Evolutionary conservation across 2,329 filamentous ascomycete genomes (phyloP).

Genomic region (Rachicladosporium sp.): DNA sequence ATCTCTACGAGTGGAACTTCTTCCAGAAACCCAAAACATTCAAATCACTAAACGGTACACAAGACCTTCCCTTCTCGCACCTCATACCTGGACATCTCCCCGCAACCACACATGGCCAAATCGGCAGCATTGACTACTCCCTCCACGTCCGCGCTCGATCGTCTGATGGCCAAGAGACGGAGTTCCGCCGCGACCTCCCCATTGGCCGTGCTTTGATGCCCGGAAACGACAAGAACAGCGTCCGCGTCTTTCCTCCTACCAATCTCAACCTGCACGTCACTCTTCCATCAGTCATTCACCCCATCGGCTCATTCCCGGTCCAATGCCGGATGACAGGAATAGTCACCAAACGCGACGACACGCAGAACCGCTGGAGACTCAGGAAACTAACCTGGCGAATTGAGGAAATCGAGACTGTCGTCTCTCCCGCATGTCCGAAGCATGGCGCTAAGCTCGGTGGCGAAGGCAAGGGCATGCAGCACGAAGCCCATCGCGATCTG

Average conservation of each 20-base stretch:
- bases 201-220: constrained; percentile 71
- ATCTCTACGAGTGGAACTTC: constrained; percentile 71
- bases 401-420: constrained; percentile 70
- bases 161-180: constrained; percentile 49
- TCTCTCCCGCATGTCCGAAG: constrained; percentile 67
- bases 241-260: constrained; percentile 91
- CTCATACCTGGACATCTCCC: constrained; percentile 78
- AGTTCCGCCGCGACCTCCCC: constrained; percentile 54
- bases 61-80: constrained; percentile 81
- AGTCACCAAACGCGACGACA: constrained; percentile 53
- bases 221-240: constrained; percentile 71
- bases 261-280: constrained; percentile 80
- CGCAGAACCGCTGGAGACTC: constrained; percentile 74
- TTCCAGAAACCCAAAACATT: constrained; percentile 41
- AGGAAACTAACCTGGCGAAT: constrained; percentile 89
- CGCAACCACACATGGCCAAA: constrained; percentile 60
- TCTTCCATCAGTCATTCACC: constrained; percentile 72
- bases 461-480: constrained; percentile 56
- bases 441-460: constrained; percentile 56
- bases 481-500: constrained; percentile 64
- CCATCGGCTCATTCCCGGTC: constrained; percentile 69
- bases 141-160: constrained; percentile 56
- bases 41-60: constrained; percentile 41
- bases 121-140: constrained; percentile 66
- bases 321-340: constrained; percentile 78